phyloP scores from a whole-genome alignment of 441 rosid species.

The Flueggea neowawraea region DNA sequence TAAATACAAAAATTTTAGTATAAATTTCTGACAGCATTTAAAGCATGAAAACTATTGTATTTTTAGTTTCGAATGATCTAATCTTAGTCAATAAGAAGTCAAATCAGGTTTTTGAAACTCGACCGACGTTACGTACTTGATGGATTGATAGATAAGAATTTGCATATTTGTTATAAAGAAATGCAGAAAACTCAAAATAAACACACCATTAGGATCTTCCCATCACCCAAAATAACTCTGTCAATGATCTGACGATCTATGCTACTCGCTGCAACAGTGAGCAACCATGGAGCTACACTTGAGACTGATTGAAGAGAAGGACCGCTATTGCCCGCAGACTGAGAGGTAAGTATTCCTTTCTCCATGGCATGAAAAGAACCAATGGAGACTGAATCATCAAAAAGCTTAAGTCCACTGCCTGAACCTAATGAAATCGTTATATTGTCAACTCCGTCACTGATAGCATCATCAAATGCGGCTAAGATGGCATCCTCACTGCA shows the following conservation, averaged over 20 bases:
- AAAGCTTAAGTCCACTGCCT: slow-evolving; percentile 9
- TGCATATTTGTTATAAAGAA: too few species aligned
- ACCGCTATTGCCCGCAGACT: slow-evolving; percentile 32
- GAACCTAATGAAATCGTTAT: slow-evolving; percentile 24
- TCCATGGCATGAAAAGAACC: slow-evolving; percentile 47
- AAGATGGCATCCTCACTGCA: slow-evolving; percentile 16
- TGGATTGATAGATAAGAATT: too few species aligned
- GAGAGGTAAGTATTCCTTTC: slow-evolving; percentile 34
- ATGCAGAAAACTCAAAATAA: too few species aligned
- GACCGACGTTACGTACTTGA: too few species aligned
- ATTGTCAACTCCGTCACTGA: slow-evolving; percentile 51
- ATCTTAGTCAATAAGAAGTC: too few species aligned
- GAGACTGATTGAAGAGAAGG: not conserved
- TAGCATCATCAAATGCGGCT: slow-evolving; percentile 45
- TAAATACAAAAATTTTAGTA: too few species aligned
- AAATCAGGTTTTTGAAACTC: too few species aligned
- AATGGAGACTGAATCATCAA: slow-evolving; percentile 26
- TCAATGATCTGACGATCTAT: slow-evolving; percentile 10
- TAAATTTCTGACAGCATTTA: too few species aligned
- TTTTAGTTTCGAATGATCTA: too few species aligned
- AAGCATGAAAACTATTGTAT: too few species aligned
- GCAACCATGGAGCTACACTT: slow-evolving; percentile 37
- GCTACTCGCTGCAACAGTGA: slow-evolving; percentile 38
- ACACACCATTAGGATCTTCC: too few species aligned
- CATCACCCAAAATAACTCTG: too few species aligned